Evolutionary conservation across 169 alveolate genomes (phyloP), one percentile per base, ranked within the genome.

Genomic region (Plasmodium vivax): DNA sequence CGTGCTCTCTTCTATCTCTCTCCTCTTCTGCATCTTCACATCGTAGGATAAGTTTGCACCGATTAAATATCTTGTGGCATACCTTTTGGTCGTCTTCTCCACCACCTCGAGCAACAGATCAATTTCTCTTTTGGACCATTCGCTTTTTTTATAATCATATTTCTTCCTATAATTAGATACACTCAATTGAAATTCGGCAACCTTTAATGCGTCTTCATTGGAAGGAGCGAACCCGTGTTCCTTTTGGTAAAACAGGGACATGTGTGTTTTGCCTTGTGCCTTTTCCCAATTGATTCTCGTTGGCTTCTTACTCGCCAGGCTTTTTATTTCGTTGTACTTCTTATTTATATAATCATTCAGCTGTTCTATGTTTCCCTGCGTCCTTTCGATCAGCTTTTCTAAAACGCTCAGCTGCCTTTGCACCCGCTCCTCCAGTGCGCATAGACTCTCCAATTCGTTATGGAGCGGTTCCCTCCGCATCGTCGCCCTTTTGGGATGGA

Each of bases 121-220:
- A 9, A 92, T 82, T n/a, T 82, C 92, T 82, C 72, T 92, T 36
- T 92, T 92, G 4, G 92, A 82, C 95, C 95, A 92, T 32, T 41
- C 54, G 56, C 83, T 92, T 68, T 72, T 81, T 45, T 92, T 92
- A 73, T 71, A 92, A 45, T 92, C 95, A 92, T 92, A 92, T 14
- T 92, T 92, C 71, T 92, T 92, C 2, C 95, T 75, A 73, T 75
- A 82, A 30, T 92, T 92, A 32, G 92, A 36, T 45, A 68, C 36
- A 16, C n/a, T 92, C 36, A 43, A n/a, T 8, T 82, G 92, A 47
- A 38, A 92, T 43, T 92, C 73, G 0, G 47, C 27, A 43, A 82
- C 34, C 82, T 92, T 92, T 82, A 92, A 82, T 12, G 95, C 95
- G 82, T 92, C 92, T 32, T 92, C 95, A 92, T 92, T 92, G 2